Conservation (phyloP, 768 basidiomycete genomes). For the Macrolepiota albuminosa region DNA sequence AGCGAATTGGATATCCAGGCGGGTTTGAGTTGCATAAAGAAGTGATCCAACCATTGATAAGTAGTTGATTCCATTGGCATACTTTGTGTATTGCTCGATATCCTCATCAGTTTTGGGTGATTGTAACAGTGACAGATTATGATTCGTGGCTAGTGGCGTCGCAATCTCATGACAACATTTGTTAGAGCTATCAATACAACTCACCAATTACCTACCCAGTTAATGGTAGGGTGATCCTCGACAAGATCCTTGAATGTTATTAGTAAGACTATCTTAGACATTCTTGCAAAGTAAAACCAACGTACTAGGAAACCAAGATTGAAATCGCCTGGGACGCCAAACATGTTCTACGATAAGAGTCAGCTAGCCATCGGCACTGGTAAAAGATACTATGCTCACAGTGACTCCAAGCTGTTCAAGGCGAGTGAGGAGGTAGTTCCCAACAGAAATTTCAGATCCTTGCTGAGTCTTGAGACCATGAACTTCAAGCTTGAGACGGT, state of each 20-base stretch:
- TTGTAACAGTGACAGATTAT: no score
- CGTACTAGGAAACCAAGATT: conserved; percentile 63
- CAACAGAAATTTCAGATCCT: conserved; percentile 39
- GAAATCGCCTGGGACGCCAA: conserved; percentile 87
- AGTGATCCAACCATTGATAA: no score
- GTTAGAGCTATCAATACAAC: not conserved
- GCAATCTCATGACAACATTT: no score
- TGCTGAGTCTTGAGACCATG: conserved; percentile 30
- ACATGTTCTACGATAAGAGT: conserved; percentile 51
- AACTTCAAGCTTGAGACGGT: conserved; percentile 45
- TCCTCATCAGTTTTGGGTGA: no score
- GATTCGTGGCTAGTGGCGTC: no score
- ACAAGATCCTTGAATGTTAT: conserved; percentile 59
- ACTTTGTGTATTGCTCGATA: no score
- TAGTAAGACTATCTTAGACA: conserved; percentile 4
- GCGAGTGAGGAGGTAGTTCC: conserved; percentile 54
- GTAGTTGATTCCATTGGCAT: no score
- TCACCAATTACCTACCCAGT: conserved; percentile 88
- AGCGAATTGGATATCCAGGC: no score
- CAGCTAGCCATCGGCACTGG: not conserved
- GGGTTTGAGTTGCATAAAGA: no score
- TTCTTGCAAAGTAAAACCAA: not conserved
- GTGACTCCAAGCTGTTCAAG: conserved; percentile 56
- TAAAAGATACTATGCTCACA: conserved; percentile 23
- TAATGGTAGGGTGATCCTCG: conserved; percentile 70